Percentiles rank a stretch among this genome's conserved stretches.
Conservation (phyloP, 176 grass and related monocot genomes). For the Cenchrus americanus region DNA sequence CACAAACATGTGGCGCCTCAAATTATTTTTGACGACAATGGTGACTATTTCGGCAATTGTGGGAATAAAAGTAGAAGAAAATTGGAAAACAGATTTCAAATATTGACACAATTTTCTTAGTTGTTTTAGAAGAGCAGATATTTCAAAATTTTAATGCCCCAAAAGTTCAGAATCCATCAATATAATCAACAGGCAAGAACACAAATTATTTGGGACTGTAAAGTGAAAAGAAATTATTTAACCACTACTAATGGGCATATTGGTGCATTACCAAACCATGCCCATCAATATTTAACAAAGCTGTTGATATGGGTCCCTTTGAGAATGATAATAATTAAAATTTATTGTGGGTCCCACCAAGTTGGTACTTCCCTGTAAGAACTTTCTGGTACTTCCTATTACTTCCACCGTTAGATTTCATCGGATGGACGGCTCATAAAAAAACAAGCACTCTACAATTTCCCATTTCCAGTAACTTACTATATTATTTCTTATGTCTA, state of each 20-base stretch:
- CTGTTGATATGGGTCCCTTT: background rate
- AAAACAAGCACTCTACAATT: too few relatives aligned
- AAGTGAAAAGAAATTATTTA: background rate
- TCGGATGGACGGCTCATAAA: too few relatives aligned
- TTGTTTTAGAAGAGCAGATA: background rate
- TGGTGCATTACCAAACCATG: background rate
- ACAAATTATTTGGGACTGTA: background rate
- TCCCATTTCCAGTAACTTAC: too few relatives aligned
- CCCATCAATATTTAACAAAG: background rate
- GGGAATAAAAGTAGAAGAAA: background rate
- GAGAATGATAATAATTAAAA: too few relatives aligned
- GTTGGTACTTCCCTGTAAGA: too few relatives aligned
- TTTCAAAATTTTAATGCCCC: background rate
- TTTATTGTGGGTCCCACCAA: too few relatives aligned
- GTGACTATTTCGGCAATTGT: background rate
- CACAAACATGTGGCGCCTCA: background rate
- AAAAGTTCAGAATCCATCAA: constrained; percentile 3
- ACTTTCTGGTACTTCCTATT: too few relatives aligned
- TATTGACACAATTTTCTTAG: background rate
- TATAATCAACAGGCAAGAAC: background rate
- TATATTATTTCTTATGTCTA: background rate
- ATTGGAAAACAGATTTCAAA: background rate
- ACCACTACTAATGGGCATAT: background rate
- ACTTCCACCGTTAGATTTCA: too few relatives aligned
- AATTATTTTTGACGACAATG: background rate